Evolutionary conservation across 2,329 filamentous ascomycete species (phyloP), one percentile per base, ranked within the genome.

Genomic region (Alternaria atra): DNA sequence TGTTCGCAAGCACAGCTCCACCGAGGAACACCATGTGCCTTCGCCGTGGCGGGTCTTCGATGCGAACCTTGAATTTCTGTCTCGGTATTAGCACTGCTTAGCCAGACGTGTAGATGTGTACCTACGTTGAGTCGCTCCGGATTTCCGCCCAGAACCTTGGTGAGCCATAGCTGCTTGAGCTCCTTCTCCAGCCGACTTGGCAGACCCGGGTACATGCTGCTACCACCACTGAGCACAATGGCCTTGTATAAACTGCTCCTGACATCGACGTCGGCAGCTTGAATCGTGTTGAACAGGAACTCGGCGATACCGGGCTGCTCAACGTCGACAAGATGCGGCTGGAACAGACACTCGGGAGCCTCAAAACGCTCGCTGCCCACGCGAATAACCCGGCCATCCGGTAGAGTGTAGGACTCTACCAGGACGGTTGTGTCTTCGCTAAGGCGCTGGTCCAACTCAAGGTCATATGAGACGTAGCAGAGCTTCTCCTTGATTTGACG

Each of bases 11-110:
- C 65, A 99, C 95, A 27, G 95, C 95, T 72, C 95, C 95, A 60
- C 95, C 95, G 57, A 99, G 83, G 86, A 99, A 98, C n/a, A 99
- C 95, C 94, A 99, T 98, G 84, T 99, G 95, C 81, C 94, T 87
- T 83, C 95, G 88, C 82, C 95, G 88, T 34, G 95, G 95, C 52
- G 95, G 95, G 80, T 99, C 95, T 80, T 99, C 95, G 84, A 99
- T 98, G 80, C 95, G 89, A 69, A 99, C 94, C 88, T 98, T 99
- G 87, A 99, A 99, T 89, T 98, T 99, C 89, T 89, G 70, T 50
- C 6, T 42, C 23, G 2, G 20, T 53, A 58, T 79, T 55, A 79
- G 73, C 44, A 37, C 20, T 37, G 35, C 39, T 42, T 46, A 48
- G 29, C 35, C 32, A 46, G 12, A 43, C 37, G 27, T 6, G 39